A percentile compares a stretch with the other conserved stretches of the same genome.
phyloP scores from a whole-genome alignment of 257 asterid genomes.

The Solanum stenotomum region DNA sequence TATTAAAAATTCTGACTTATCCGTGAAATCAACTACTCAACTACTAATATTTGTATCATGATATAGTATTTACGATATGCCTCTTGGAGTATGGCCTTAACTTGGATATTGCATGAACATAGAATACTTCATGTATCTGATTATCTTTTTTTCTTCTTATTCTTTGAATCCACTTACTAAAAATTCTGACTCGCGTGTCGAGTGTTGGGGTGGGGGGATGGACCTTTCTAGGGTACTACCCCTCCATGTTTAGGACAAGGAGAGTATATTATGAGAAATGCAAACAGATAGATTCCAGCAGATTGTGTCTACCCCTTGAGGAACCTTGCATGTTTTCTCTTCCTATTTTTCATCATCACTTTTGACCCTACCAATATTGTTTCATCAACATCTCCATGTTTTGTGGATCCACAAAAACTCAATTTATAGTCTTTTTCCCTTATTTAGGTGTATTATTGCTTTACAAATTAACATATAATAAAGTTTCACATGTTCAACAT shows the following conservation, averaged over 20 bases:
- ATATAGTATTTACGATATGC: not conserved
- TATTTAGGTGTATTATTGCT: not conserved
- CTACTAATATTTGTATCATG: too few species aligned
- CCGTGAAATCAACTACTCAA: not conserved
- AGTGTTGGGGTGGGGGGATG: not conserved
- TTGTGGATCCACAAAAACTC: not conserved
- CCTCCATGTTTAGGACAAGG: not conserved
- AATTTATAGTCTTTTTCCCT: not conserved
- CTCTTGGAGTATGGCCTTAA: not conserved
- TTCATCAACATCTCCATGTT: not conserved
- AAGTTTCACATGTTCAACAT: not conserved
- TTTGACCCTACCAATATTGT: not conserved
- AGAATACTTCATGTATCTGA: not conserved
- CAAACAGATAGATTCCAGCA: not conserved
- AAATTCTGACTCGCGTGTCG: not conserved
- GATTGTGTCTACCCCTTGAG: not conserved
- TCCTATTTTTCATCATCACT: not conserved
- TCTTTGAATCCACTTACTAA: not conserved
- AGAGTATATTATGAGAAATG: not conserved
- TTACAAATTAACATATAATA: not conserved
- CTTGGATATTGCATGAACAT: not conserved
- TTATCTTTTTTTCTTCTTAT: not conserved
- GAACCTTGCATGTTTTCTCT: constrained; percentile 1
- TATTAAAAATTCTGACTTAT: too few species aligned
- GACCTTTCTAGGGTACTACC: not conserved